Percentiles rank a stretch among this genome's conserved stretches.
Evolutionary conservation across 805 yeast genomes (phyloP).

Genomic region (Wickerhamomyces alni): DNA sequence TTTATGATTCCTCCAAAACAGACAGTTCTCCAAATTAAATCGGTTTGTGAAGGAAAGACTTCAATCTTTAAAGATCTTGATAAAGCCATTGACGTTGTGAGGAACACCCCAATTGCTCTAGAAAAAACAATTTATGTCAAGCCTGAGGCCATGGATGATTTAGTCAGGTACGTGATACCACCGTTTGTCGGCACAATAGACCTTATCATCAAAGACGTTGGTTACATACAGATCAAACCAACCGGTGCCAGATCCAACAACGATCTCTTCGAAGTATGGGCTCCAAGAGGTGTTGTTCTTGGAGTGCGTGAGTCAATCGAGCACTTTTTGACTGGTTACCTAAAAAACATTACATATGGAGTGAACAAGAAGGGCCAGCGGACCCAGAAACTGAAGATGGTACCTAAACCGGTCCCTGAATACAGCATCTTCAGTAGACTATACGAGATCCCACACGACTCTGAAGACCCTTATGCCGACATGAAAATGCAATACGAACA

Average conservation of each 20-base stretch:
- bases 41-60: conserved; percentile 33
- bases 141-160: conserved; percentile 24
- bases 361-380: conserved; percentile 14
- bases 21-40: conserved; percentile 42
- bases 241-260: conserved; percentile 39
- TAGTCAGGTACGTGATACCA: conserved; percentile 50
- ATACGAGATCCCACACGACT: conserved; percentile 19
- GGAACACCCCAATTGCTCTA: conserved; percentile 22
- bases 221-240: conserved; percentile 54
- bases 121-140: conserved; percentile 23
- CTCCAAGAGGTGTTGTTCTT: conserved; percentile 50
- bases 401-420: conserved; percentile 15
- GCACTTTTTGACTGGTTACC: conserved; percentile 27
- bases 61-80: conserved; percentile 25
- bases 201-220: conserved; percentile 58
- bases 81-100: conserved; percentile 27
- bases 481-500: conserved; percentile 15
- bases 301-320: conserved; percentile 49
- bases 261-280: conserved; percentile 41
- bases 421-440: conserved; percentile 20
- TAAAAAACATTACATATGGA: conserved; percentile 24
- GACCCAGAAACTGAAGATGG: conserved; percentile 15
- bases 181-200: conserved; percentile 69
- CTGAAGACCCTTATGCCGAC: conserved; percentile 26
- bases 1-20: conserved; percentile 49